phyloP scores from a whole-genome alignment of 495 filamentous ascomycete species.

The Daldinia caldariorum region DNA sequence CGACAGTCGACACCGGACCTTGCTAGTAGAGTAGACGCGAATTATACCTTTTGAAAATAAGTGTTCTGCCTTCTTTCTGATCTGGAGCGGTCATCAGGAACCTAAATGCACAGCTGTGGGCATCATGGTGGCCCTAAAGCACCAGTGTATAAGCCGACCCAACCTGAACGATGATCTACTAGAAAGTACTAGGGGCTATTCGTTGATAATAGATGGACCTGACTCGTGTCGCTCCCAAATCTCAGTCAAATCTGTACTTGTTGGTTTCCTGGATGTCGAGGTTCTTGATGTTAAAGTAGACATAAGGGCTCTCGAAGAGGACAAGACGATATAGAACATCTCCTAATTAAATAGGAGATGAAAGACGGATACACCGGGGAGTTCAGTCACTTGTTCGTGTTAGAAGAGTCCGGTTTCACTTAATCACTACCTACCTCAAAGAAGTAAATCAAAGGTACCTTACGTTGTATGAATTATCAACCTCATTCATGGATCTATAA shows the following conservation, averaged over 20 bases:
- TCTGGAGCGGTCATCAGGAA: background rate
- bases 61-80: conserved; percentile 4
- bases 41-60: conserved; percentile 8
- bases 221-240: background rate
- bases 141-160: background rate
- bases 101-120: too few relatives aligned
- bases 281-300: background rate
- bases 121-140: background rate
- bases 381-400: too few relatives aligned
- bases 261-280: background rate
- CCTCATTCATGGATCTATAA: background rate
- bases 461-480: too few relatives aligned
- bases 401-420: too few relatives aligned
- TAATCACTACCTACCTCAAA: too few relatives aligned
- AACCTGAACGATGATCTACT: background rate
- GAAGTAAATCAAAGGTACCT: too few relatives aligned
- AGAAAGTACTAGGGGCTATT: background rate
- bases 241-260: background rate
- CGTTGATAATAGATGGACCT: background rate
- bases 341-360: too few relatives aligned
- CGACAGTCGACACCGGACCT: background rate
- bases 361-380: too few relatives aligned
- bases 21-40: background rate
- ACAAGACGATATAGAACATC: too few relatives aligned
- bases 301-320: too few relatives aligned